Evolutionary conservation across 2,329 filamentous ascomycete species (phyloP), one percentile per base, ranked within the genome.

Genomic region (Cladosporium velox): DNA sequence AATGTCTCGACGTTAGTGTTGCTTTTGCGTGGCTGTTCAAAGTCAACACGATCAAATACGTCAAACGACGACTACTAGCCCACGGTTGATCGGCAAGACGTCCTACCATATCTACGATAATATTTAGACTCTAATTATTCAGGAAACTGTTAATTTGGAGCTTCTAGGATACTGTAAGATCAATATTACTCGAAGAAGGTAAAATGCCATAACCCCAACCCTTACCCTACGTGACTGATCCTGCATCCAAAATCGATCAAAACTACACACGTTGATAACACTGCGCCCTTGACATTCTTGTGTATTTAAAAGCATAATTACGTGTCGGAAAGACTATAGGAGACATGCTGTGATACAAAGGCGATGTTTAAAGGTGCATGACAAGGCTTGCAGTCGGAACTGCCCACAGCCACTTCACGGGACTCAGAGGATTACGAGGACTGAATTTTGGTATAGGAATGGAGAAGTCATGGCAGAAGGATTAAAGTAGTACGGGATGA

Each of bases 81-180:
- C n/a, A 15, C 1, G 1, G 14, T 1, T 11, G 7, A 4, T 21
- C 41, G 11, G 11, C 18, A 4, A 21, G 7, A 4, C 10, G 21
- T 5, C 2, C 6, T 4, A 11, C 7, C n/a, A 47, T 47, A 21
- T 47, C n/a, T 21, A 21, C 18, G 41, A 47, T 21, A 8, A 47
- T 21, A 6, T 21, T 21, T 4, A 21, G 41, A 6, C n/a, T 12
- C n/a, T 2, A 47, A 21, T n/a, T 8, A 18, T 4, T 8, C 6
- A n/a, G 6, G 1, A n/a, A 1, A 3, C n/a, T 8, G 38, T 41
- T n/a, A 6, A n/a, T 41, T 10, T n/a, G 15, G 18, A 47, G 41
- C 2, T 2, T 2, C 1, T 6, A 11, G n/a, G 18, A 21, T 8
- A 1, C 2, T 2, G 3, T 10, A 21, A 21, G 7, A 8, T 47